Conservation (phyloP, 306 rosid genomes). For the Glycine latifolia region DNA sequence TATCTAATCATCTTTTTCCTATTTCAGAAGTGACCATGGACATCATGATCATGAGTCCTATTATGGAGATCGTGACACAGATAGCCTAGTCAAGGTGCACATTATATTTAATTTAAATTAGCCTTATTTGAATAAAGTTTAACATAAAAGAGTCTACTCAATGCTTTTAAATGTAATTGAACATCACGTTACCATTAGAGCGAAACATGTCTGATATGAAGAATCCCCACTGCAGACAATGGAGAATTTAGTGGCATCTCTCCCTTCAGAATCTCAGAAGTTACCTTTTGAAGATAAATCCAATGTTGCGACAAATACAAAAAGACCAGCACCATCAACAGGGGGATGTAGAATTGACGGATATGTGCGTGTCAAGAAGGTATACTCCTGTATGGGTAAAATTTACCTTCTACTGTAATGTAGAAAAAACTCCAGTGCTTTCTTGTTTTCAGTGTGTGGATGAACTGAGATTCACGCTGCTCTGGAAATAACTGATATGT, state of each 20-base stretch:
- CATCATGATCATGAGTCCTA: constrained; percentile 97
- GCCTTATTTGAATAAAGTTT: constrained; percentile 37
- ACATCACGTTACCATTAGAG: constrained; percentile 30
- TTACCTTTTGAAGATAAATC: constrained; percentile 66
- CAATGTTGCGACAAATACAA: constrained; percentile 54
- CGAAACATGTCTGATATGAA: constrained; percentile 45
- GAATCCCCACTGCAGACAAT: constrained; percentile 69
- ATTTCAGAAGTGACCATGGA: constrained; percentile 84
- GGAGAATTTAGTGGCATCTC: constrained; percentile 75
- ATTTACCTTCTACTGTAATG: constrained; percentile 1
- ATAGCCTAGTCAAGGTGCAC: constrained; percentile 84
- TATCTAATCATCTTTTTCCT: constrained; percentile 34
- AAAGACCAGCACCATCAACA: constrained; percentile 89
- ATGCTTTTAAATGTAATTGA: constrained; percentile 37
- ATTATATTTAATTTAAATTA: constrained; percentile 33
- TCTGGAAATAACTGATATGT: constrained; percentile 21
- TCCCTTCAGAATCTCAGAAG: constrained; percentile 63
- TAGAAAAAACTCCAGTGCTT: constrained; percentile 36
- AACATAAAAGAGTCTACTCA: constrained; percentile 14
- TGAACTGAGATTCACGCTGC: constrained; percentile 29
- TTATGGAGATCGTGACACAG: constrained; percentile 94
- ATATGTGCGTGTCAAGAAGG: constrained; percentile 96
- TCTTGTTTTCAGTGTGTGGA: constrained; percentile 35
- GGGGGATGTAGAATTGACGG: constrained; percentile 98
- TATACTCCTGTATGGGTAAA: constrained; percentile 39